Conservation (phyloP, 192 early-diverging fungal species). For the Lunasporangiospora selenospora region DNA sequence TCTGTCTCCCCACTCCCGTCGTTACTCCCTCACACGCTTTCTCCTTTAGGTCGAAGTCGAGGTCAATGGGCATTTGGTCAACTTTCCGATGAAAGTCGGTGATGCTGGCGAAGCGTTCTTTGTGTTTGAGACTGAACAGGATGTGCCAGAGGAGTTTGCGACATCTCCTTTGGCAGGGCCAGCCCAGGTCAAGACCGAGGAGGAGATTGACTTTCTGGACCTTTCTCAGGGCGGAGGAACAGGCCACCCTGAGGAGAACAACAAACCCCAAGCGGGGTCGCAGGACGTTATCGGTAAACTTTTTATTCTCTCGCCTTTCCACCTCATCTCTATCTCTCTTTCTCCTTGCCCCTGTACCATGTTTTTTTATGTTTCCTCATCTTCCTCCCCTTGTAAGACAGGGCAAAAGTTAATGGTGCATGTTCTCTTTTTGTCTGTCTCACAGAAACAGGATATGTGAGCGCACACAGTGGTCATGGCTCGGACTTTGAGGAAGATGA, state of each 20-base stretch:
- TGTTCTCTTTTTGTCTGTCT: neutral
- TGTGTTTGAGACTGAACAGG: slow-evolving; percentile 90
- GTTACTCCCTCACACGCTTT: neutral
- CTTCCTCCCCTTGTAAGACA: neutral
- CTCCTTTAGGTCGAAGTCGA: slow-evolving; percentile 68
- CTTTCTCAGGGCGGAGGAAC: slow-evolving; percentile 17
- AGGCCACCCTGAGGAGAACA: no score
- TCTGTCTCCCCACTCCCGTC: neutral
- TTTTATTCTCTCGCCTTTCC: no score
- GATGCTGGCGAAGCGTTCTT: slow-evolving; percentile 98
- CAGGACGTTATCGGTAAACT: no score
- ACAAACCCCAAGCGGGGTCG: no score
- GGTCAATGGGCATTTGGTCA: slow-evolving; percentile 79
- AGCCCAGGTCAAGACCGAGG: slow-evolving; percentile 13
- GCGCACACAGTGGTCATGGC: slow-evolving; percentile 38
- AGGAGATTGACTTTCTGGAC: slow-evolving; percentile 47
- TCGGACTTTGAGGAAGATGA: slow-evolving; percentile 44
- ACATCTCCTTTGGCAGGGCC: slow-evolving; percentile 89
- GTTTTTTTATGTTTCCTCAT: neutral
- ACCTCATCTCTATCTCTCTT: no score
- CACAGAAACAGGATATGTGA: slow-evolving; percentile 33
- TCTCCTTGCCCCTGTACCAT: no score
- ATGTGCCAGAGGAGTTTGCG: slow-evolving; percentile 89
- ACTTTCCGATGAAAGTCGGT: slow-evolving; percentile 94
- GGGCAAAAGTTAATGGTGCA: no score